These are phyloP conservation scores for Venturia carpophila DNA, from an alignment of 2,329 filamentous ascomycete species.

Conservation along the genomic window DNA sequence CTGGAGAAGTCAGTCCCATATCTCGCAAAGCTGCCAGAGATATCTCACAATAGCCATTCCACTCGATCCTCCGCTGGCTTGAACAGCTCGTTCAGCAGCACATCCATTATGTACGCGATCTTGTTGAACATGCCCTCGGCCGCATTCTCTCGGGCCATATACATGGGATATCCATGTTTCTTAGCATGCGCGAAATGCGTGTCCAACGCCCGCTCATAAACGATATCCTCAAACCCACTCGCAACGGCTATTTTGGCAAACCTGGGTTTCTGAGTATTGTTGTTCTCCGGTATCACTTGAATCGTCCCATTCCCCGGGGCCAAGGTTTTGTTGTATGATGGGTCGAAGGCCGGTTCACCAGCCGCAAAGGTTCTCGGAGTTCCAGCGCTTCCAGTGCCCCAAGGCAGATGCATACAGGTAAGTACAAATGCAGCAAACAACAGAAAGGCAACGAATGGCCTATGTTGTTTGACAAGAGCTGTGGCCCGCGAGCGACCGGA, in stretches of 20 bases:
- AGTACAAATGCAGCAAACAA: conserved; percentile 19
- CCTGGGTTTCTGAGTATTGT: conserved; percentile 11
- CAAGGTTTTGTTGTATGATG: conserved; percentile 19
- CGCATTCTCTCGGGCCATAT: conserved; percentile 20
- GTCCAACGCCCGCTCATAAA: conserved; percentile 20
- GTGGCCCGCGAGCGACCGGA: conserved; percentile 10
- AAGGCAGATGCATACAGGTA: conserved; percentile 19
- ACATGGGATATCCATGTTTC: conserved; percentile 21
- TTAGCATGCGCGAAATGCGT: conserved; percentile 20
- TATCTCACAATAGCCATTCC: conserved; percentile 32
- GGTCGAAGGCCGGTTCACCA: neutral
- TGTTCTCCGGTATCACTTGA: conserved; percentile 15
- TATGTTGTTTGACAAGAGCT: conserved; percentile 17
- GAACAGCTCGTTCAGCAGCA: conserved; percentile 30
- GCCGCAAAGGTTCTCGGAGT: neutral
- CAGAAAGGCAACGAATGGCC: conserved; percentile 18
- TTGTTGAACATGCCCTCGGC: conserved; percentile 23
- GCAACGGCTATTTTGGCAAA: conserved; percentile 20
- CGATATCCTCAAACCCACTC: conserved; percentile 20
- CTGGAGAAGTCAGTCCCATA: conserved; percentile 20
- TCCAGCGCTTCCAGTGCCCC: neutral
- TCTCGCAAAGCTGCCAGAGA: neutral
- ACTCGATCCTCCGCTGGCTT: conserved; percentile 27
- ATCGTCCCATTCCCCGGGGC: conserved; percentile 19
- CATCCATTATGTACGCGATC: conserved; percentile 23